Evolutionary conservation across 164 flowering plant genomes (phyloP), one percentile per base, ranked within the genome.

Genomic region (Annona squamosa): DNA sequence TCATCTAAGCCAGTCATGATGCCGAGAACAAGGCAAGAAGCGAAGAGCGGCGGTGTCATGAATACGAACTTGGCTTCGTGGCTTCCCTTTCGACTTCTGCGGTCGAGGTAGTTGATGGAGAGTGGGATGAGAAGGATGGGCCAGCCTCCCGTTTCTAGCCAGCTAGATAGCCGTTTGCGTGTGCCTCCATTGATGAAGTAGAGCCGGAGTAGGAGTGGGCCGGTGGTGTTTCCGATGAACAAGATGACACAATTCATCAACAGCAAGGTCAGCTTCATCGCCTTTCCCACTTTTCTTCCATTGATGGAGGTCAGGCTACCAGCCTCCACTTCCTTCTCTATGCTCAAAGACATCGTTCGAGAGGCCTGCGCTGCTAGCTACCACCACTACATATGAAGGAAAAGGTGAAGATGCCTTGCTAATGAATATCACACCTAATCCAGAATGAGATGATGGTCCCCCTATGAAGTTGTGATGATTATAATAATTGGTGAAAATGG

Each of bases 181-280:
- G 73, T 70, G 2, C 83, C 80, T 0, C 83, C 83, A 37, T 78
- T 78, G 26, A 77, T 2, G 46, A 66, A 81, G 72, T 81, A 77
- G 64, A 77, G 68, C 52, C 80, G 67, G 13, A 77, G 67, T 1
- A 81, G 72, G 18, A 81, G 13, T 1, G 83, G 83, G 4, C 80
- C 80, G 17, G 74, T 67, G 7, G 61, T 48, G 57, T 46, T 57
- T 12, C 83, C 83, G 4, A 73, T 9, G 5, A 81, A 5, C 2
- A 87, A 73, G 0, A 86, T 10, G 61, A 75, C 0, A 75, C 79
- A 75, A 74, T 81, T 85, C 10, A 86, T 12, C 43, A 68, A 9
- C 4, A 76, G 68, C n/a, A 76, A 68, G 7, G 61, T 67, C 7
- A 5, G 62, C 62, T 71, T 76, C 44, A 46, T 67, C 12, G 17